phyloP scores from a whole-genome alignment of 2,329 filamentous ascomycete species.

The Parastagonospora avenae region DNA sequence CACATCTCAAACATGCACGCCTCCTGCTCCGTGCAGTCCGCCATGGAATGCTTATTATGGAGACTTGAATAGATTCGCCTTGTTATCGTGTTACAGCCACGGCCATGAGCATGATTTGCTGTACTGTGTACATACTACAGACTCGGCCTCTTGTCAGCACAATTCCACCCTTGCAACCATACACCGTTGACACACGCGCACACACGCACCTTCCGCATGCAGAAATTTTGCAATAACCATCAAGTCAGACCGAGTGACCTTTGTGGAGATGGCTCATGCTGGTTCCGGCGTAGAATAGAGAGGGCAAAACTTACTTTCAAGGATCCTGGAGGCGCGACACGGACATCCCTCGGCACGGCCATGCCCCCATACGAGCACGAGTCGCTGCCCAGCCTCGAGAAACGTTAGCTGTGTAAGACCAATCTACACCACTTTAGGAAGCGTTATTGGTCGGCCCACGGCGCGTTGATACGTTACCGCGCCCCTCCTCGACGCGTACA shows the following conservation, averaged over 20 bases:
- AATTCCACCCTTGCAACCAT: constrained; percentile 11
- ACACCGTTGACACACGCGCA: constrained; percentile 3
- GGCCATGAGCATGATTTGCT: not conserved
- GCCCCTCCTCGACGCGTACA: constrained; percentile 36
- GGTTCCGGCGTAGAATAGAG: constrained; percentile 26
- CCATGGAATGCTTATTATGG: constrained; percentile 9
- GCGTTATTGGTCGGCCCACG: constrained; percentile 37
- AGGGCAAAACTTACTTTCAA: constrained; percentile 20
- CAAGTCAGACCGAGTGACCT: constrained; percentile 21
- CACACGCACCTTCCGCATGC: constrained; percentile 16
- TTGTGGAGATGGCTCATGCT: constrained; percentile 36
- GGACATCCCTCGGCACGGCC: constrained; percentile 36
- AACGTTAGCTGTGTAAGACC: constrained; percentile 27
- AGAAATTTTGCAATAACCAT: constrained; percentile 14
- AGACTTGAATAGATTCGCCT: constrained; percentile 6
- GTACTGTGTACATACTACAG: constrained; percentile 13
- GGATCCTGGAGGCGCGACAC: constrained; percentile 31
- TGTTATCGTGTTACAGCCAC: constrained; percentile 9
- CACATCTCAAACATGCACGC: constrained; percentile 20
- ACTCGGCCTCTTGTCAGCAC: constrained; percentile 12
- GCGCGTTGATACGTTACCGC: constrained; percentile 44
- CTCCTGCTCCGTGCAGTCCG: constrained; percentile 14
- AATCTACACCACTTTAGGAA: constrained; percentile 34
- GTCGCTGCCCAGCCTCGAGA: constrained; percentile 17
- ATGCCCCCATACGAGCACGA: constrained; percentile 28